Percentiles rank a stretch among this genome's conserved stretches.
phyloP scores from a whole-genome alignment of 2,329 filamentous ascomycete genomes.

The Amylocarpus encephaloides region DNA sequence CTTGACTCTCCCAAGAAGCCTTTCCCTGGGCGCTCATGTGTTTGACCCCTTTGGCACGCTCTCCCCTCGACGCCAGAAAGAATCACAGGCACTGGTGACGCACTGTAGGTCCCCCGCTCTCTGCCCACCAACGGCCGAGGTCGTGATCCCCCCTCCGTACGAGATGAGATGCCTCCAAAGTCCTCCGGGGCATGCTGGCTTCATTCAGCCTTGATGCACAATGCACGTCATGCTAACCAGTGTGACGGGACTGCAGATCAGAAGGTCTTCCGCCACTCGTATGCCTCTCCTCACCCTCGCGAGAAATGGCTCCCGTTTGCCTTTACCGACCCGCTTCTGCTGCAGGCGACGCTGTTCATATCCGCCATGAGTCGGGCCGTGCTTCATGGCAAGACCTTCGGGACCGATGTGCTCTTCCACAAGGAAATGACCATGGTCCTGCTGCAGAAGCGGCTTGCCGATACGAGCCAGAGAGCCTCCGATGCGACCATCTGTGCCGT shows the following conservation, averaged over 20 bases:
- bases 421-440: constrained; percentile 6
- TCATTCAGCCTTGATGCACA: neutral
- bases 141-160: neutral
- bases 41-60: neutral
- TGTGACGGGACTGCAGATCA: neutral
- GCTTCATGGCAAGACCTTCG: neutral
- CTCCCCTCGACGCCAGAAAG: neutral
- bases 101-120: neutral
- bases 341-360: constrained; percentile 11
- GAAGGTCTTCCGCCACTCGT: neutral
- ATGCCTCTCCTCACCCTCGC: constrained; percentile 4
- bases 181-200: neutral
- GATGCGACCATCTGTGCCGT: neutral
- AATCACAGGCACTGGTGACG: neutral
- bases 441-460: constrained; percentile 3
- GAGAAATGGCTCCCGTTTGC: constrained; percentile 10
- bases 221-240: neutral
- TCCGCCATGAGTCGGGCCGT: constrained; percentile 6
- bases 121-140: neutral
- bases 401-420: constrained; percentile 6
- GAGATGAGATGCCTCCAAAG: neutral
- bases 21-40: neutral
- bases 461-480: neutral
- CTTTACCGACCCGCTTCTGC: constrained; percentile 7
- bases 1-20: neutral